Evolutionary conservation across 1,284 basidiomycete species (phyloP).

Genomic region (Fomitopsis palustris): DNA sequence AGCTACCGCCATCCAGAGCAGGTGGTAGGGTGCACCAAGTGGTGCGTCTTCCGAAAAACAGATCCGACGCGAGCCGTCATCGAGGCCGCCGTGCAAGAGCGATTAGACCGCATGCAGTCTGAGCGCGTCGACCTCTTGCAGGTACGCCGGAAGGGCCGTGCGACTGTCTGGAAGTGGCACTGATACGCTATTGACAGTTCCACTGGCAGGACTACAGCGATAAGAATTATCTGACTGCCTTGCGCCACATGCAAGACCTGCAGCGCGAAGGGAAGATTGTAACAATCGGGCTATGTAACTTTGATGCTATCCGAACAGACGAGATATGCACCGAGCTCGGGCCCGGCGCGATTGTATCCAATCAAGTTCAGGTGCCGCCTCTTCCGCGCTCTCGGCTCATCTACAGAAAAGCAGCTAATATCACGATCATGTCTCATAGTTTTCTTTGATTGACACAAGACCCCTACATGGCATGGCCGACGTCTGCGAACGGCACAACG

Average conservation of each 20-base stretch:
- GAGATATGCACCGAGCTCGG: constrained; percentile 75
- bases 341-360: constrained; percentile 68
- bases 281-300: constrained; percentile 76
- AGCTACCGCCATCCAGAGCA: constrained; percentile 37
- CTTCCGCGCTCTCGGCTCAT: neutral
- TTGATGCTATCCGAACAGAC: constrained; percentile 69
- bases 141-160: constrained; percentile 31
- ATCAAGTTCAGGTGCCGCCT: constrained; percentile 70
- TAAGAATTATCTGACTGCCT: constrained; percentile 60
- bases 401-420: neutral
- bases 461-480: constrained; percentile 74
- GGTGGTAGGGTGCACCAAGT: constrained; percentile 74
- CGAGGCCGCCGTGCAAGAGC: constrained; percentile 63
- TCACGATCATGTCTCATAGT: constrained; percentile 39
- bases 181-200: constrained; percentile 44
- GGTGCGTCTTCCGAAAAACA: constrained; percentile 69
- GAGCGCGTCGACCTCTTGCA: constrained; percentile 67
- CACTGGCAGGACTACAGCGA: constrained; percentile 81
- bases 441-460: constrained; percentile 76
- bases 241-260: constrained; percentile 59
- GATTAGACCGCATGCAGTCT: constrained; percentile 51
- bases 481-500: constrained; percentile 66
- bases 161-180: neutral
- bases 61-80: constrained; percentile 54
- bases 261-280: constrained; percentile 58